Evolutionary conservation across 2,329 filamentous ascomycete species (phyloP), one percentile per base, ranked within the genome.

Genomic region (Fusarium heterosporum): DNA sequence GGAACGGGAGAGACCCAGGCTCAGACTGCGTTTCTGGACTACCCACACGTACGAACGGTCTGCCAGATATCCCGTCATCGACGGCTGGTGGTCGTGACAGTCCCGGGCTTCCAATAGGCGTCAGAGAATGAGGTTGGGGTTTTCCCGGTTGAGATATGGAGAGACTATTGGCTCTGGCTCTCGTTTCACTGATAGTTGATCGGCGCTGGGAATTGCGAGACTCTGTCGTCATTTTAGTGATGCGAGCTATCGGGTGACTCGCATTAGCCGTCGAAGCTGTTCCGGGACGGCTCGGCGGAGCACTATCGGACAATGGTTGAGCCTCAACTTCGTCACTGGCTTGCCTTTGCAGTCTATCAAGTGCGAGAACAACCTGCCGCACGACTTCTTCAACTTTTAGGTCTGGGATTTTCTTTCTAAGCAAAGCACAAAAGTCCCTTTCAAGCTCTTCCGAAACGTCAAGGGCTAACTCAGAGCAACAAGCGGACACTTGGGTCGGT

Each of bases 51-150:
- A 84, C 75, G 67, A 87, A 87, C 0, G 85, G 85, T 61, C 77
- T 84, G 22, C 85, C 84, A 8, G 84, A 82, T 28, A 87, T 85
- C 11, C 85, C 85, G 64, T 86, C 84, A 50, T 84, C 80, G 8
- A 74, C 59, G 10, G 67, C 40, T 25, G 70, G 69, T 8, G 68
- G 70, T 16, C 73, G 72, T n/a, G 68, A 41, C 17, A 58, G 39
- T 6, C 57, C 60, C 10, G 64, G 61, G 32, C 66, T 74, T 4
- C 69, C 70, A 14, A 71, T 43, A 7, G 73, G 72, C 5, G 69
- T 72, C 17, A 67, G 69, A 22, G 64, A 53, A 41, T 68, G 67
- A 40, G 70, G 58, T 3, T 67, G 65, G n/a, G 65, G 68, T 42
- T 51, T 65, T 11, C 52, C 65, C 7, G 55, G 32, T 29, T 72